A percentile compares a stretch with the other conserved stretches of the same genome.
Conservation (phyloP, 73 alveolate genomes). For the Uronychia setigera region DNA sequence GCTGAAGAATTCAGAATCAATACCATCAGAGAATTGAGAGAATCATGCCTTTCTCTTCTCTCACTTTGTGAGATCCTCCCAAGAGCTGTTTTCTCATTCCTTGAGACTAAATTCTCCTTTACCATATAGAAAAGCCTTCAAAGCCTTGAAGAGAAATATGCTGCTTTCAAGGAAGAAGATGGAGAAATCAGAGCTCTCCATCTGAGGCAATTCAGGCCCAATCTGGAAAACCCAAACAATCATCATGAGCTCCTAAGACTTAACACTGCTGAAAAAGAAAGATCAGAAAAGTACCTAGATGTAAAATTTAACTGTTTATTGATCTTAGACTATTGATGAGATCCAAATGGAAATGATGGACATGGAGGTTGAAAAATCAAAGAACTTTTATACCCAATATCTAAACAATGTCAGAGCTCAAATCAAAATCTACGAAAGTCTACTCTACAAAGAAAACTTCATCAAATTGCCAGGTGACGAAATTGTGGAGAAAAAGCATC, state of each 20-base stretch:
- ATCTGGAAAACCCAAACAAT: constrained; percentile 71
- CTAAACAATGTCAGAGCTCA: constrained; percentile 64
- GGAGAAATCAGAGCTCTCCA: constrained; percentile 47
- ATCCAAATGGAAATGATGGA: constrained; percentile 45
- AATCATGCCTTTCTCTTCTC: constrained; percentile 63
- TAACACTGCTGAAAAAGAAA: constrained; percentile 47
- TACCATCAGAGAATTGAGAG: constrained; percentile 85
- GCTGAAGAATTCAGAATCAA: constrained; percentile 90
- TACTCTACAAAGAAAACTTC: constrained; percentile 57
- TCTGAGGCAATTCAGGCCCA: constrained; percentile 64
- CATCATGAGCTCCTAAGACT: constrained; percentile 46
- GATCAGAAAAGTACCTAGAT: constrained; percentile 45
- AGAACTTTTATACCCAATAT: constrained; percentile 37
- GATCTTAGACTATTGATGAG: constrained; percentile 16
- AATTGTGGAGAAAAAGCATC: constrained; percentile 60
- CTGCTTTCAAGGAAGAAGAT: constrained; percentile 23
- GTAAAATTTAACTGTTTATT: neutral
- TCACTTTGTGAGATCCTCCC: constrained; percentile 42
- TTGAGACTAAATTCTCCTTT: constrained; percentile 13
- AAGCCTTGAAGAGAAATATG: constrained; percentile 33
- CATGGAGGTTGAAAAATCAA: constrained; percentile 30
- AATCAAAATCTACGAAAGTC: constrained; percentile 44
- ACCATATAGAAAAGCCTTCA: constrained; percentile 20
- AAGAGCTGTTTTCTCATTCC: constrained; percentile 30
- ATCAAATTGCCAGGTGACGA: constrained; percentile 76